A percentile compares a stretch with the other conserved stretches of the same genome.
Conservation (phyloP, 1,139 yeast genomes). For the Barnettozyma hawaiiensis region DNA sequence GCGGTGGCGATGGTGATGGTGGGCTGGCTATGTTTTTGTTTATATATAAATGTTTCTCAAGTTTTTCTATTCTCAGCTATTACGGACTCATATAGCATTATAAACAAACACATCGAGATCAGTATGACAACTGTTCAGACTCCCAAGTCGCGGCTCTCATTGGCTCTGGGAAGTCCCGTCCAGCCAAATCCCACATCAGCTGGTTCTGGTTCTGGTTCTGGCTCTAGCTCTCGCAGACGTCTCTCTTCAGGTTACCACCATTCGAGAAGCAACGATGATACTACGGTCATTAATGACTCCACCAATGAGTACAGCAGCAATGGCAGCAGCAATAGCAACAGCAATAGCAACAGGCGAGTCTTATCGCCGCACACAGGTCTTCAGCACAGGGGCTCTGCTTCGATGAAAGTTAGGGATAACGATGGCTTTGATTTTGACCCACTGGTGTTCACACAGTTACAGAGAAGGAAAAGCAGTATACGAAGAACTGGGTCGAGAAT, state of each 20-base stretch:
- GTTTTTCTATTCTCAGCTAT: neutral
- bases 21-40: neutral
- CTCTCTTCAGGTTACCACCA: neutral
- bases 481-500: neutral
- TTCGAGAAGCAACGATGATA: neutral
- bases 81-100: neutral
- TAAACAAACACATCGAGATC: no score
- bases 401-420: neutral
- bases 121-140: neutral
- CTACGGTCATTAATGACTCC: no score
- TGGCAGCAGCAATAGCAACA: neutral
- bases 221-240: neutral
- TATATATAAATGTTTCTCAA: neutral
- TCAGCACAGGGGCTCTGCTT: neutral
- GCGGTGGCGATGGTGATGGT: neutral
- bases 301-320: no score
- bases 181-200: neutral
- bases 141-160: neutral
- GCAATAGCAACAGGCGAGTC: neutral
- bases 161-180: constrained; percentile 6
- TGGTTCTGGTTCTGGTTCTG: no score
- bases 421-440: constrained; percentile 25
- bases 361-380: neutral
- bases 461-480: neutral
- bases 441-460: constrained; percentile 8